These are phyloP conservation scores for Heterobasidion occidentale DNA, from an alignment of 1,284 basidiomycete species.

Conservation along the genomic window DNA sequence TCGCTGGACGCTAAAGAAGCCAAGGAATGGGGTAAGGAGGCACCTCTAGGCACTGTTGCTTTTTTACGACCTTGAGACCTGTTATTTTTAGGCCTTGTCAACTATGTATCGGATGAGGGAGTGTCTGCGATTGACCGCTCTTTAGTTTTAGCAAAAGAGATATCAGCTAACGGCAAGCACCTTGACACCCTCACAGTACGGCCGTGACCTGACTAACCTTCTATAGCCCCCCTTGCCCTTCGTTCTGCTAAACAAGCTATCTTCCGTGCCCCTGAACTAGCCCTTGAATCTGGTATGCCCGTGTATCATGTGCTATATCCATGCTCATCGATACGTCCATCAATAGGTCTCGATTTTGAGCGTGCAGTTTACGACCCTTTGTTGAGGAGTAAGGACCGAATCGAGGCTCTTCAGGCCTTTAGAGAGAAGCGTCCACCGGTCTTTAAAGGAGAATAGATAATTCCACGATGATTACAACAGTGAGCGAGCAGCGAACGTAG, in stretches of 20 bases:
- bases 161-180: conserved; percentile 60
- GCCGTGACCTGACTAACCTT: not conserved
- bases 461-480: not conserved
- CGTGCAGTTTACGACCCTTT: conserved; percentile 80
- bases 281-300: conserved; percentile 62
- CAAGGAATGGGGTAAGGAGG: conserved; percentile 57
- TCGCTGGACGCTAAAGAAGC: conserved; percentile 64
- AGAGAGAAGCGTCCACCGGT: conserved; percentile 80
- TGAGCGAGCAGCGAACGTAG: not conserved
- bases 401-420: conserved; percentile 86
- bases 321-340: not conserved
- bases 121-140: conserved; percentile 61
- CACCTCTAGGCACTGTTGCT: not conserved
- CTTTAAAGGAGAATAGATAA: conserved; percentile 70
- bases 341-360: conserved; percentile 79
- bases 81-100: conserved; percentile 55
- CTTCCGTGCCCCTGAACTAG: conserved; percentile 69
- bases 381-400: conserved; percentile 71
- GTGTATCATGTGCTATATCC: not conserved
- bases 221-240: conserved; percentile 78
- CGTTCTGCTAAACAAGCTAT: conserved; percentile 87
- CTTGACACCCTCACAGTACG: not conserved
- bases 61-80: not conserved
- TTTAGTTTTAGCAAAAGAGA: conserved; percentile 54
- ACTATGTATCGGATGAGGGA: conserved; percentile 62